Evolutionary conservation across 202 grass and related monocot genomes (phyloP).

Genomic region (Carex sylvatica): DNA sequence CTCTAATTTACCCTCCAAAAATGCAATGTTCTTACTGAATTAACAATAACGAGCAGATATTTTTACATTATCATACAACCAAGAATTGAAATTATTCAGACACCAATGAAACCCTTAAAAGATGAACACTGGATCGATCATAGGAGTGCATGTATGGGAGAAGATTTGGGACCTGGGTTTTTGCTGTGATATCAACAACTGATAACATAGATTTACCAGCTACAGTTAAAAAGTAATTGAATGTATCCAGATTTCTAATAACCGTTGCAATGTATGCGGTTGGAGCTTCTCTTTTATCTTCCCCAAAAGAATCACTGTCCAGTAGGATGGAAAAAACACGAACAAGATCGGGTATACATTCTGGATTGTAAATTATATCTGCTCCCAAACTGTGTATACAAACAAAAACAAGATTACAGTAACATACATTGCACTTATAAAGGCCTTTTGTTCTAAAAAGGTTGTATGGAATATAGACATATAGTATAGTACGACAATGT

Average conservation of each 20-base stretch:
- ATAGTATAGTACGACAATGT: too few species aligned
- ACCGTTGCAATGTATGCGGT: constrained; percentile 71
- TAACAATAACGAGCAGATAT: background rate
- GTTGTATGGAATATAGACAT: too few species aligned
- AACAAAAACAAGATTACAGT: background rate
- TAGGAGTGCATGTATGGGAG: constrained; percentile 80
- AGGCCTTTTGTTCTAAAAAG: background rate
- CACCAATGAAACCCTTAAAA: constrained; percentile 42
- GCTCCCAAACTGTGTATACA: constrained; percentile 61
- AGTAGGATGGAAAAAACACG: constrained; percentile 52
- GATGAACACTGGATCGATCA: constrained; percentile 71
- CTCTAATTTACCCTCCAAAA: background rate
- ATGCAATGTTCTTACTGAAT: background rate
- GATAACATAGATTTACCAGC: constrained; percentile 44
- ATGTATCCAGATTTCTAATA: constrained; percentile 73
- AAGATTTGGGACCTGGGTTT: constrained; percentile 35
- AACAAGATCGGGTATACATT: constrained; percentile 62
- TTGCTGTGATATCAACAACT: constrained; percentile 47
- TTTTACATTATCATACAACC: constrained; percentile 14
- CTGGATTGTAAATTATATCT: constrained; percentile 80
- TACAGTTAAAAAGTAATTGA: constrained; percentile 56
- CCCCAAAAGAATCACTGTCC: background rate
- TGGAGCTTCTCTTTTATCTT: constrained; percentile 23
- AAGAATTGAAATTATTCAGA: constrained; percentile 19
- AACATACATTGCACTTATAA: background rate